phyloP scores from a whole-genome alignment of 2,329 filamentous ascomycete genomes.

The Eutypella sp. region DNA sequence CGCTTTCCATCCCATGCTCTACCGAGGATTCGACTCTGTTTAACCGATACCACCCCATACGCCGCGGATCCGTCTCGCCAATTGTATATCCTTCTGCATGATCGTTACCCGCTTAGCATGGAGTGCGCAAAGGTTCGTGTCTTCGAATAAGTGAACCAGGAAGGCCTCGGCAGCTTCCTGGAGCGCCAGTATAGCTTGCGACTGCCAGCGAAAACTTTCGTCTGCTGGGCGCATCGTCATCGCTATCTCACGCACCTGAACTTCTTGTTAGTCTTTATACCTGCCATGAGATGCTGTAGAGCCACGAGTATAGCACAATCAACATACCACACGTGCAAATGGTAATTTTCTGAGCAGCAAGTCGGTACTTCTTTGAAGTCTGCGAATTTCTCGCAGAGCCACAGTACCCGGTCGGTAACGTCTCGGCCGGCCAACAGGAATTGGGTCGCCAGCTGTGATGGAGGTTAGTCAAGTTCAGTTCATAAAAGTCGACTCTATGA shows the following conservation, averaged over 20 bases:
- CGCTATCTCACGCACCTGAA: constrained; percentile 66
- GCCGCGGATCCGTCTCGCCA: constrained; percentile 75
- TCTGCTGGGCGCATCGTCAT: constrained; percentile 56
- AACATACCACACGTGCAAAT: constrained; percentile 66
- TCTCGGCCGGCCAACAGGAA: constrained; percentile 56
- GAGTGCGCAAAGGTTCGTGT: constrained; percentile 92
- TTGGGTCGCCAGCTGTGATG: constrained; percentile 64
- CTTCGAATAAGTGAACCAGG: constrained; percentile 92
- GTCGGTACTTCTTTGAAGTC: constrained; percentile 85
- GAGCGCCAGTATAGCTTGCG: constrained; percentile 84
- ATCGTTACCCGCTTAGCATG: constrained; percentile 96
- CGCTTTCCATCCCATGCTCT: not conserved
- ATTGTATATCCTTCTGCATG: constrained; percentile 96
- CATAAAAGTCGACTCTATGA: not conserved
- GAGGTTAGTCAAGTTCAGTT: constrained; percentile 16
- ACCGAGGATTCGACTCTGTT: constrained; percentile 10
- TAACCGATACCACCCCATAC: constrained; percentile 67
- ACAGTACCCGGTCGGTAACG: constrained; percentile 76
- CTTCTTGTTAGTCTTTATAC: constrained; percentile 1
- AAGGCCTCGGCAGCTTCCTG: constrained; percentile 97
- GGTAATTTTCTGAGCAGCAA: constrained; percentile 77
- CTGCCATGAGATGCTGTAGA: not conserved
- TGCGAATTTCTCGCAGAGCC: constrained; percentile 85
- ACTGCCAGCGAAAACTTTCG: constrained; percentile 86
- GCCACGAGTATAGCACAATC: not conserved